A percentile compares a stretch with the other conserved stretches of the same genome.
phyloP scores from a whole-genome alignment of 371 early-diverging fungal species.

The Mortierella sp. region DNA sequence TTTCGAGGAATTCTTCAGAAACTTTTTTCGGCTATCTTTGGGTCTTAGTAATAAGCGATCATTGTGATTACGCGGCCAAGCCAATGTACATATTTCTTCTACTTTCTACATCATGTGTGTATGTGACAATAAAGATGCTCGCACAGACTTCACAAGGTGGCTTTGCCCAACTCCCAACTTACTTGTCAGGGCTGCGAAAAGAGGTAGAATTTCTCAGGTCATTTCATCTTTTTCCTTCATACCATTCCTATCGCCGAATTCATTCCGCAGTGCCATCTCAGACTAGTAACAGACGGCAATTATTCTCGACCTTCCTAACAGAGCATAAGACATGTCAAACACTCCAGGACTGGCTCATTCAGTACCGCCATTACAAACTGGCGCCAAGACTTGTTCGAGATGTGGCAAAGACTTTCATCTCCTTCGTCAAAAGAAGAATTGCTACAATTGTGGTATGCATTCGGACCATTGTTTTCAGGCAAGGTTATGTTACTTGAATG shows the following conservation, averaged over 20 bases:
- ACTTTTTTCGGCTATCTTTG: not conserved
- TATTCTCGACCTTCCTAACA: not conserved
- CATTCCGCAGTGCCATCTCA: not conserved
- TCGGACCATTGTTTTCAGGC: not conserved
- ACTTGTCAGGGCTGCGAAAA: too few relatives aligned
- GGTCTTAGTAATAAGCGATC: not conserved
- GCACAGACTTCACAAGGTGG: too few relatives aligned
- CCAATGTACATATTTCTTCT: not conserved
- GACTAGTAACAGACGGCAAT: not conserved
- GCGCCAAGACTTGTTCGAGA: slow-evolving; percentile 38
- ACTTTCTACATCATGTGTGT: not conserved
- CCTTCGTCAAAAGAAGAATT: slow-evolving; percentile 43
- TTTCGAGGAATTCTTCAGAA: slow-evolving; percentile 21
- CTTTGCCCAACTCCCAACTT: too few relatives aligned
- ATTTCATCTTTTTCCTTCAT: not conserved
- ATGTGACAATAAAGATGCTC: too few relatives aligned
- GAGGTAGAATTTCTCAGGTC: too few relatives aligned
- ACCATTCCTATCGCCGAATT: not conserved
- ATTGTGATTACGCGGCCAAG: not conserved
- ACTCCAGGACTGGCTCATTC: slow-evolving; percentile 40
- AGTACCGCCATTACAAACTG: slow-evolving; percentile 36
- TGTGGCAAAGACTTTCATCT: slow-evolving; percentile 56
- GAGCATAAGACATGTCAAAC: not conserved
- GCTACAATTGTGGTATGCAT: slow-evolving; percentile 47
- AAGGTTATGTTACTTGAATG: too few relatives aligned